These are phyloP conservation scores for Syzygium aqueum DNA, from an alignment of 345 rosid species.

Conservation along the genomic window DNA sequence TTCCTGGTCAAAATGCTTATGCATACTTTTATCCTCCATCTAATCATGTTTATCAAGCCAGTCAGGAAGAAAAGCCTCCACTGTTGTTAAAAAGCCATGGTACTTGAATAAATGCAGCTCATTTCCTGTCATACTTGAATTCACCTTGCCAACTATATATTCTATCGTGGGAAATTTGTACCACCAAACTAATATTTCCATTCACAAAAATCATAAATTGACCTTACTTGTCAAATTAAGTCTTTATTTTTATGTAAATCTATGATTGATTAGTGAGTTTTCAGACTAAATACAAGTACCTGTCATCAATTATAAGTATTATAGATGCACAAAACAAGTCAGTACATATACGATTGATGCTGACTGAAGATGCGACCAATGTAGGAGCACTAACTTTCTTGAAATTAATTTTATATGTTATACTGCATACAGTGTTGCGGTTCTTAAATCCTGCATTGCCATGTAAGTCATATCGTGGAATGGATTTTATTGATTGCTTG, in stretches of 20 bases:
- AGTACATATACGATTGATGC: background rate
- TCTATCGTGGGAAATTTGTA: background rate
- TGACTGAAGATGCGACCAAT: background rate
- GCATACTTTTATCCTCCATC: slow-evolving; percentile 86
- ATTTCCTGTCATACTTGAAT: background rate
- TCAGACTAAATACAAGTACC: background rate
- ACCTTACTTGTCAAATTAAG: background rate
- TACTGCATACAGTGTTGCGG: background rate
- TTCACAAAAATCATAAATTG: background rate
- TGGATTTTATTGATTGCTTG: background rate
- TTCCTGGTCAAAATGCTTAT: slow-evolving; percentile 76
- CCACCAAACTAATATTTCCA: background rate
- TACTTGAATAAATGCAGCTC: slow-evolving; percentile 11
- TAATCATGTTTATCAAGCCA: slow-evolving; percentile 55
- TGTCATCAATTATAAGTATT: background rate
- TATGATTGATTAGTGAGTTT: background rate
- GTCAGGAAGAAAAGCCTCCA: slow-evolving; percentile 77
- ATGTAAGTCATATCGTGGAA: background rate
- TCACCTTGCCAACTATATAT: background rate
- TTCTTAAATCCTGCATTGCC: background rate
- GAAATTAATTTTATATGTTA: background rate
- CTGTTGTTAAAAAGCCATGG: slow-evolving; percentile 87
- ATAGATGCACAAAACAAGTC: background rate
- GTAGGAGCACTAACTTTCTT: background rate
- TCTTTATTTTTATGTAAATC: background rate